Percentiles rank a stretch among this genome's conserved stretches.
Evolutionary conservation across 1,284 basidiomycete species (phyloP).

Genomic region (Pisolithus thermaeus): DNA sequence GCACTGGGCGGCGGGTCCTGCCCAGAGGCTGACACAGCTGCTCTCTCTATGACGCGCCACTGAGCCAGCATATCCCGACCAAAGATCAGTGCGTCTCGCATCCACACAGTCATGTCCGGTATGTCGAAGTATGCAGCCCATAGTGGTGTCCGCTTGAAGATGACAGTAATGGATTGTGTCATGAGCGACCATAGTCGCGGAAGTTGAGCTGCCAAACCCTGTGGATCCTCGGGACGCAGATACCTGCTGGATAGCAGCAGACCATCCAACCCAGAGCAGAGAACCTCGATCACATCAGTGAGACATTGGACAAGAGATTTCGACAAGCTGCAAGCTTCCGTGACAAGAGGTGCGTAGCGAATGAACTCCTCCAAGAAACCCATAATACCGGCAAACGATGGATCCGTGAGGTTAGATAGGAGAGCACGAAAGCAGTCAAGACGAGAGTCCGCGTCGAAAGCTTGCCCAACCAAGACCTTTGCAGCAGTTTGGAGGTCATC

Average conservation of each 20-base stretch:
- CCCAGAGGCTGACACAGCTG: slow-evolving; percentile 39
- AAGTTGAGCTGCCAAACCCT: slow-evolving; percentile 46
- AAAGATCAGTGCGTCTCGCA: slow-evolving; percentile 94
- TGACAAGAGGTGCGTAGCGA: slow-evolving; percentile 53
- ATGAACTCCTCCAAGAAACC: slow-evolving; percentile 64
- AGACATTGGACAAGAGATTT: slow-evolving; percentile 87
- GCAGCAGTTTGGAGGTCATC: slow-evolving; percentile 68
- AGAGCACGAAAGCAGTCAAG: slow-evolving; percentile 80
- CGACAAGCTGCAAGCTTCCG: slow-evolving; percentile 82
- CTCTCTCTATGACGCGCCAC: slow-evolving; percentile 72
- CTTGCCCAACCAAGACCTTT: slow-evolving; percentile 71
- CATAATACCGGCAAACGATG: slow-evolving; percentile 65
- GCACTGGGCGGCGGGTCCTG: slow-evolving; percentile 16
- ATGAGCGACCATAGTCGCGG: slow-evolving; percentile 80
- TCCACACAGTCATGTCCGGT: slow-evolving; percentile 88
- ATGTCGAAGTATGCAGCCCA: slow-evolving; percentile 82
- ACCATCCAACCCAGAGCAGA: slow-evolving; percentile 70
- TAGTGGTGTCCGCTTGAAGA: slow-evolving; percentile 75
- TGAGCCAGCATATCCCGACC: slow-evolving; percentile 79
- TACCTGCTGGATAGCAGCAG: slow-evolving; percentile 59
- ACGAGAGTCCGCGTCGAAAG: slow-evolving; percentile 82
- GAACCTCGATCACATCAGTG: slow-evolving; percentile 83
- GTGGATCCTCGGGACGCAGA: slow-evolving; percentile 39
- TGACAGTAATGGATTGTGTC: slow-evolving; percentile 72
- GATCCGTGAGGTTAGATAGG: slow-evolving; percentile 57